Evolutionary conservation across 352 stramenopile species (phyloP), one percentile per base, ranked within the genome.

Genomic region (Pythium insidiosum): DNA sequence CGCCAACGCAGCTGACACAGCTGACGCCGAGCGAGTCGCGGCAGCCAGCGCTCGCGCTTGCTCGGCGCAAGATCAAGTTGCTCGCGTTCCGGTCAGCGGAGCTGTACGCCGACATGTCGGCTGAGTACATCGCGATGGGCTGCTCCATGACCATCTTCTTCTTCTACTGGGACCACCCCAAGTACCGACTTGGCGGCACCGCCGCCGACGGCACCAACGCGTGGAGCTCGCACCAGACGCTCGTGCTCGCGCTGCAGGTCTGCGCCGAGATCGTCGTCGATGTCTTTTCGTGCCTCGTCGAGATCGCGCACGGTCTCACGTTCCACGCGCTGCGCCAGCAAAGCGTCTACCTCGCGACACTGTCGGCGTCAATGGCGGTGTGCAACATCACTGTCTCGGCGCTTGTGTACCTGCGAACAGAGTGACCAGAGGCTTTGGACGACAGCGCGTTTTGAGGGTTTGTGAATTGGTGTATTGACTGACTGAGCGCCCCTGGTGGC

Each of bases 331-430:
- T 41, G 10, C 54, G 51, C 18, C 39, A 52, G 1, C 50, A 59
- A 13, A 34, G 61, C 12, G 53, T 53, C 5, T 68, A 62, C 42
- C 45, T 74, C 19, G 51, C 45, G 6, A 15, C 15, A 15, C 50
- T 62, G 9, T 73, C 66, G 22, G 50, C 65, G 18, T 50, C 45
- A 4, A 54, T 56, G 21, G 56, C 52, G 2, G 42, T 72, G 16
- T 42, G 67, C 19, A 69, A 69, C 40, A 62, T 69, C 35, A 47
- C 49, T n/a, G 63, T 64, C 6, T 61, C 61, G 9, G 48, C 61
- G 0, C 56, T 66, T 22, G 43, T 71, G 21, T 74, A 67, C 41
- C 38, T 73, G n/a, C 9, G 15, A 9, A 18, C 16, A 3, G 16
- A 6, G 2, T 46, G 25, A 45, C n/a, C n/a, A n/a, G n/a, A n/a